Evolutionary conservation across 1,284 basidiomycete genomes (phyloP).

Genomic region (Boletus sp.): DNA sequence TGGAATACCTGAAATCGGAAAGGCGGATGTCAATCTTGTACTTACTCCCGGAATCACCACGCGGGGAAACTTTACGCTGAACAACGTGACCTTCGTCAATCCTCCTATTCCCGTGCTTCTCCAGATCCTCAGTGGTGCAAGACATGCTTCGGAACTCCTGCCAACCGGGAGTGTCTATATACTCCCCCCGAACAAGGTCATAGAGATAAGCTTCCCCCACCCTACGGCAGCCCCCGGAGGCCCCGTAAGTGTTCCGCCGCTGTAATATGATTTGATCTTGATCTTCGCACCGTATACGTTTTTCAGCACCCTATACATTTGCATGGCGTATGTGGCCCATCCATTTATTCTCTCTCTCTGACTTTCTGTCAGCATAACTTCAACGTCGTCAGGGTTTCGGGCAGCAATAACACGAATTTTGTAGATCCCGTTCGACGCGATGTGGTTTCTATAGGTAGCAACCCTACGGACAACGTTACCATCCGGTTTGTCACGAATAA

Average conservation of each 20-base stretch:
- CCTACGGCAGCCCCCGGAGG: constrained; percentile 28
- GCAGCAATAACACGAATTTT: constrained; percentile 25
- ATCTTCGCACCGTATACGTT: constrained; percentile 2
- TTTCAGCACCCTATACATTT: constrained; percentile 40
- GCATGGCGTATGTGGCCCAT: constrained; percentile 36
- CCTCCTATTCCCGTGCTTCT: constrained; percentile 40
- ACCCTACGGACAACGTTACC: constrained; percentile 41
- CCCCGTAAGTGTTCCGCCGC: constrained; percentile 36
- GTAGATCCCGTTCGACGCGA: constrained; percentile 32
- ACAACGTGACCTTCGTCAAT: constrained; percentile 23
- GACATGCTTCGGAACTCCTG: constrained; percentile 30
- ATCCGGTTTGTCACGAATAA: constrained; percentile 52
- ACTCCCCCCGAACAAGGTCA: constrained; percentile 36
- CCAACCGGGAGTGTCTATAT: constrained; percentile 38
- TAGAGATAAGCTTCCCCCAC: constrained; percentile 41
- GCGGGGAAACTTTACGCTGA: constrained; percentile 11
- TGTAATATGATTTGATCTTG: not conserved
- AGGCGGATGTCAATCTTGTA: constrained; percentile 34
- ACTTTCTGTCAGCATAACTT: constrained; percentile 27
- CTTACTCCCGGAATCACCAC: constrained; percentile 20
- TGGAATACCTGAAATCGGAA: constrained; percentile 33
- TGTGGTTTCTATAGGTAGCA: constrained; percentile 26
- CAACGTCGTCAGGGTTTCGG: constrained; percentile 26
- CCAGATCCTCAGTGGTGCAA: constrained; percentile 43
- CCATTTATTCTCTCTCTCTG: not conserved